These are phyloP conservation scores for Daedaleopsis sinensis DNA, from an alignment of 768 basidiomycete genomes.

Conservation along the genomic window DNA sequence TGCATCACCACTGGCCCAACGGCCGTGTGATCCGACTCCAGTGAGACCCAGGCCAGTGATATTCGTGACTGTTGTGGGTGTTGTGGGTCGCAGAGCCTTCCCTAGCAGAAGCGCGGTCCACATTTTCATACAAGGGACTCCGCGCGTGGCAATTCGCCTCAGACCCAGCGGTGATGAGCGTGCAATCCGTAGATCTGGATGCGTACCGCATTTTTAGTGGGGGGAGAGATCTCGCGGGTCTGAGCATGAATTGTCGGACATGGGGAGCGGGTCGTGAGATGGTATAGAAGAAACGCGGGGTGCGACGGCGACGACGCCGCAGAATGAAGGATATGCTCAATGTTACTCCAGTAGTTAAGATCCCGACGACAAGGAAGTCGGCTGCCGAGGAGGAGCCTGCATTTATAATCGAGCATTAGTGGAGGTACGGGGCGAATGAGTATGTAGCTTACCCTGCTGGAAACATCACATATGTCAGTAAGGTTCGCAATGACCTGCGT, in stretches of 20 bases:
- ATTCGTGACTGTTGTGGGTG: conserved; percentile 1
- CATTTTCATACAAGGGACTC: conserved; percentile 14
- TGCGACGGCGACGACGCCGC: conserved; percentile 42
- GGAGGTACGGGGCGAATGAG: neutral
- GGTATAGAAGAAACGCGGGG: conserved; percentile 22
- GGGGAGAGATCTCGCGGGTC: conserved; percentile 28
- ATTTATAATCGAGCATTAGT: neutral
- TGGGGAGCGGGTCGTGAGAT: conserved; percentile 27
- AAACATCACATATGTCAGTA: conserved; percentile 35
- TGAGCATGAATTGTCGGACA: conserved; percentile 40
- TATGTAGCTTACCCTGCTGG: conserved; percentile 24
- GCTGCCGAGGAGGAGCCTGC: conserved; percentile 73
- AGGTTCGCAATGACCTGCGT: conserved; percentile 61
- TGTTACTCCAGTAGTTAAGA: conserved; percentile 51
- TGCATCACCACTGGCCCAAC: neutral
- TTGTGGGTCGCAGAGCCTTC: neutral
- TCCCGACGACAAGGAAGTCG: conserved; percentile 70
- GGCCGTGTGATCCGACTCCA: conserved; percentile 12
- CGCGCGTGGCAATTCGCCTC: neutral
- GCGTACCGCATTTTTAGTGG: conserved; percentile 25
- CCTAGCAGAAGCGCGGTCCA: neutral
- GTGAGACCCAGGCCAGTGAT: conserved; percentile 11
- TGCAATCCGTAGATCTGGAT: conserved; percentile 11
- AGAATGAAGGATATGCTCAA: conserved; percentile 43
- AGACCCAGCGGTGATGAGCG: conserved; percentile 7